A percentile compares a stretch with the other conserved stretches of the same genome.
phyloP scores from a whole-genome alignment of 805 yeast species.

The Zygoascus tannicola region DNA sequence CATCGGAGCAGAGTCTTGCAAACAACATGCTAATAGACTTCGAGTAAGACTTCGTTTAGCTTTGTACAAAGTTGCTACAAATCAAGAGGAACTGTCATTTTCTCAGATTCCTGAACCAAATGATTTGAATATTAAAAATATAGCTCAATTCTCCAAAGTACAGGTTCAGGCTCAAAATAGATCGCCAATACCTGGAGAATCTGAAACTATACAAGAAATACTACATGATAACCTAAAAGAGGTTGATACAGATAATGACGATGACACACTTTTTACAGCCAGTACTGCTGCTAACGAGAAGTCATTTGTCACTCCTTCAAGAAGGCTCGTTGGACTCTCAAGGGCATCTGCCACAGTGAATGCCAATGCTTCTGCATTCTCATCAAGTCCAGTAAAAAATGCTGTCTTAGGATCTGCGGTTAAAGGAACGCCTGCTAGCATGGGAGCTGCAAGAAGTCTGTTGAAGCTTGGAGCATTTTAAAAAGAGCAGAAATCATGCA shows the following conservation, averaged over 20 bases:
- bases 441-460: constrained; percentile 17
- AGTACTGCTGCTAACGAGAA: background rate
- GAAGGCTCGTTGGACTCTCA: background rate
- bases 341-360: background rate
- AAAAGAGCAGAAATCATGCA: background rate
- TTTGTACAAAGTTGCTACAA: constrained; percentile 27
- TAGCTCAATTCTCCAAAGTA: background rate
- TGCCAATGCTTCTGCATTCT: background rate
- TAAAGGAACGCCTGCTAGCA: constrained; percentile 13
- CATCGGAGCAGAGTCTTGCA: constrained; percentile 4
- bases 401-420: constrained; percentile 1
- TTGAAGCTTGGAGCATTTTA: constrained; percentile 13
- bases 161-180: background rate
- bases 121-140: background rate
- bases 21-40: constrained; percentile 21
- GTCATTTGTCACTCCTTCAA: constrained; percentile 1
- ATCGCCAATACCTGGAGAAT: background rate
- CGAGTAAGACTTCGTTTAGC: constrained; percentile 27
- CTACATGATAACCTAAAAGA: background rate
- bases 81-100: constrained; percentile 25
- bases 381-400: constrained; percentile 6
- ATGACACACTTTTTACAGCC: too few relatives aligned
- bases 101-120: constrained; percentile 16
- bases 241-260: background rate
- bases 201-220: background rate